phyloP scores from a whole-genome alignment of 257 asterid genomes.

The Verbena officinalis region DNA sequence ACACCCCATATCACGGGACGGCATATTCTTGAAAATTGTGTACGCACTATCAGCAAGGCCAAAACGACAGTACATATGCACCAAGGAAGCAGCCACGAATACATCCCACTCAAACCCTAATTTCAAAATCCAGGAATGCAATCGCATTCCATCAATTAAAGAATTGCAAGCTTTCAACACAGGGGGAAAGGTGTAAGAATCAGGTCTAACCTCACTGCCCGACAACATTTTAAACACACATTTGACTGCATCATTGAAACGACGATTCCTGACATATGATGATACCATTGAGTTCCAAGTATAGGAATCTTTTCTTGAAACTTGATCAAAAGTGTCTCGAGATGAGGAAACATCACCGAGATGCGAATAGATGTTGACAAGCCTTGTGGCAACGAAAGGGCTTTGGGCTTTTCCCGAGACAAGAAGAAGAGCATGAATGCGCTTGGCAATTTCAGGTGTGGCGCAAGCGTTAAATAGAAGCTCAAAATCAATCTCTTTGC shows the following conservation, averaged over 20 bases:
- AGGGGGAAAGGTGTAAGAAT: conserved; percentile 76
- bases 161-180: conserved; percentile 66
- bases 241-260: conserved; percentile 53
- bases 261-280: conserved; percentile 59
- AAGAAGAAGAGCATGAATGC: conserved; percentile 69
- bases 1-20: conserved; percentile 80
- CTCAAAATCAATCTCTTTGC: conserved; percentile 53
- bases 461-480: conserved; percentile 57
- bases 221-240: conserved; percentile 66
- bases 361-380: conserved; percentile 65
- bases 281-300: conserved; percentile 84
- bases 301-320: conserved; percentile 60
- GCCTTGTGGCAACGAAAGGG: conserved; percentile 52
- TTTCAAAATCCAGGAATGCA: conserved; percentile 75
- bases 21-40: conserved; percentile 68
- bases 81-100: conserved; percentile 80
- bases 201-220: conserved; percentile 62
- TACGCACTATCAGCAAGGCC: conserved; percentile 51
- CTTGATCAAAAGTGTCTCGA: conserved; percentile 46
- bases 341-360: conserved; percentile 65
- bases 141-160: conserved; percentile 56
- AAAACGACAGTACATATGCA: conserved; percentile 85
- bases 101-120: conserved; percentile 79
- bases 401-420: conserved; percentile 67
- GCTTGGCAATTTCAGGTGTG: conserved; percentile 41